phyloP scores from a whole-genome alignment of 495 filamentous ascomycete species.

The Tricharina praecox region DNA sequence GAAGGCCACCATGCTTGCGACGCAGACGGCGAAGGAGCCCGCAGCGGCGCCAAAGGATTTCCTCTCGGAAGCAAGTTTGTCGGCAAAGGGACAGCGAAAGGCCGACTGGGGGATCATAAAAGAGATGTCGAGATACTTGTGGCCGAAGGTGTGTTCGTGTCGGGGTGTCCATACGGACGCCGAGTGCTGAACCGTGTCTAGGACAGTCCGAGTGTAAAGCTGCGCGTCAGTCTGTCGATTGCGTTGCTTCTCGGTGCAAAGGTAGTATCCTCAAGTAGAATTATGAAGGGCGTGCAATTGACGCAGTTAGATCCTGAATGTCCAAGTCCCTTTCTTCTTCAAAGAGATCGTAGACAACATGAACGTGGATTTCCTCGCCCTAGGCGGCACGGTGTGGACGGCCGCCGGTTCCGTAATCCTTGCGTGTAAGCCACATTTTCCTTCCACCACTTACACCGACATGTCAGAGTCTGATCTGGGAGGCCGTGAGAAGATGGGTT shows the following conservation, averaged over 20 bases:
- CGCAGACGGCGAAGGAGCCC: background rate
- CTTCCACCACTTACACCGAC: too few species aligned
- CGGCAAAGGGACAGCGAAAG: constrained; percentile 74
- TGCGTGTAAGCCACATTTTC: constrained; percentile 41
- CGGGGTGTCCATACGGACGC: background rate
- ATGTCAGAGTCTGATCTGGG: background rate
- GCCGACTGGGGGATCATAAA: constrained; percentile 98
- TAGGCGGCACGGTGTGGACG: constrained; percentile 73
- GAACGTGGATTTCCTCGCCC: constrained; percentile 75
- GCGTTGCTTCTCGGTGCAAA: constrained; percentile 77
- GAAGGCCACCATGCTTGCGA: background rate
- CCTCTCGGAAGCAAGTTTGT: constrained; percentile 15
- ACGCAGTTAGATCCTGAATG: constrained; percentile 71
- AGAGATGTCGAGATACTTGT: constrained; percentile 92
- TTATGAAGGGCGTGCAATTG: too few species aligned
- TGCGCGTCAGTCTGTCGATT: constrained; percentile 66
- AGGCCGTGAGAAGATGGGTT: constrained; percentile 47
- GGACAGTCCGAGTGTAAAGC: constrained; percentile 62
- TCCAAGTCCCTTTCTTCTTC: constrained; percentile 97
- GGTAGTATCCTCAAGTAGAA: too few species aligned
- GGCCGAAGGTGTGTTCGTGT: constrained; percentile 53
- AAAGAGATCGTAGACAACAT: constrained; percentile 92
- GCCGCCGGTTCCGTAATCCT: constrained; percentile 84
- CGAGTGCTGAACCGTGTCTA: background rate
- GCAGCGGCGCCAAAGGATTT: constrained; percentile 5